Evolutionary conservation across 129 eudicot genomes (phyloP).

Genomic region (Flaveria sonorensis): DNA sequence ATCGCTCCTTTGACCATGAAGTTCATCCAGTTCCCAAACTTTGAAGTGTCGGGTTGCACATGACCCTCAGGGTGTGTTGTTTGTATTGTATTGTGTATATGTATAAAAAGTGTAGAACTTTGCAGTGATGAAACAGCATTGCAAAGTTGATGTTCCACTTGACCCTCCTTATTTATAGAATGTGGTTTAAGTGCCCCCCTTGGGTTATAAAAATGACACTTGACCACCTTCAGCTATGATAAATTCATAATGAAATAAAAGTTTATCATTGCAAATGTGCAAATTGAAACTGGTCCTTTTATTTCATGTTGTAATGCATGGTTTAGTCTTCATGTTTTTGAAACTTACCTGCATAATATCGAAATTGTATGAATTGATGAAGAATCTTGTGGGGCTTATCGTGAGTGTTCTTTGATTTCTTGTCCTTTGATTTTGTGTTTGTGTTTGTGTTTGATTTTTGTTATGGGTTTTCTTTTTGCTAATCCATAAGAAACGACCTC

Average conservation of each 20-base stretch:
- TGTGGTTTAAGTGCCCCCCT: slow-evolving; percentile 37
- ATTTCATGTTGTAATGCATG: not conserved
- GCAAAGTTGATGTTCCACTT: slow-evolving; percentile 33
- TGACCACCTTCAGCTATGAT: slow-evolving; percentile 14
- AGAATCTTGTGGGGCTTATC: too few species aligned
- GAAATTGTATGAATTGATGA: too few species aligned
- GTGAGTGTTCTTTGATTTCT: too few species aligned
- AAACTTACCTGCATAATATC: too few species aligned
- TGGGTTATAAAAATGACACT: slow-evolving; percentile 36
- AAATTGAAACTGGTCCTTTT: not conserved
- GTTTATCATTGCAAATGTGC: not conserved
- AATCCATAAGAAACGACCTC: too few species aligned
- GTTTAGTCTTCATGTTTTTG: not conserved
- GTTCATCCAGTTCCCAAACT: slow-evolving; percentile 73
- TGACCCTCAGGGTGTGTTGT: slow-evolving; percentile 19
- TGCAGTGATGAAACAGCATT: slow-evolving; percentile 31
- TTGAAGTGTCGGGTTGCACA: slow-evolving; percentile 62
- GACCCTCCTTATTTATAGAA: not conserved
- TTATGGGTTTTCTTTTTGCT: too few species aligned
- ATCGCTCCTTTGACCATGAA: slow-evolving; percentile 68
- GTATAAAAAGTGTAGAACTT: slow-evolving; percentile 33
- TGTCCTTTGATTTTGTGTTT: too few species aligned
- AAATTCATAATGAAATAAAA: slow-evolving; percentile 16
- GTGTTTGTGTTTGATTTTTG: too few species aligned
- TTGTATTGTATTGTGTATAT: slow-evolving; percentile 22